Evolutionary conservation across 1,284 basidiomycete genomes (phyloP), one percentile per base, ranked within the genome.

Genomic region (Moesziomyces sp.): DNA sequence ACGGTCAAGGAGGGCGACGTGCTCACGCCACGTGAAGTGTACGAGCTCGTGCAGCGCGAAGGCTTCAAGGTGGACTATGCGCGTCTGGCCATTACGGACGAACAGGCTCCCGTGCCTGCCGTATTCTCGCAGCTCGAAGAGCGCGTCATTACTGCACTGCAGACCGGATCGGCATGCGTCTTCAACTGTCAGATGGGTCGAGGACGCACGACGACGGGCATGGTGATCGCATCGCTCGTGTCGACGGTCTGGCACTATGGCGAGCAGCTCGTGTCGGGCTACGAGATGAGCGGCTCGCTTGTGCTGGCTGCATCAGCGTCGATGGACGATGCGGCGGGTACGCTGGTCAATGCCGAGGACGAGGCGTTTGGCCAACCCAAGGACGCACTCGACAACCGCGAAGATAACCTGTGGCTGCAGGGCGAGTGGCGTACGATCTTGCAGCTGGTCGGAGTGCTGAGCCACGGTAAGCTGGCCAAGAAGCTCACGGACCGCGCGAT

Each of bases 391-490:
- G 83, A 84, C 59, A 78, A 80, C 16, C 73, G 82, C 21, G 83
- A 85, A 42, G 78, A 83, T 13, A 82, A 85, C 44, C 78, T 85
- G 13, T 83, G 77, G 55, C 62, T 83, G 24, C 43, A 79, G 91
- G 96, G 96, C 51, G 96, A 99, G 83, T 99, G 97, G 87, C 97
- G 97, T 86, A 93, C 91, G 3, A 97, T 99, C 64, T 86, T 99
- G 46, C 94, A 97, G 78, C 90, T 99, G 48, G 92, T 97, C 49
- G 91, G 92, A 16, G 92, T 97, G 5, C 88, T 97, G 91, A 91
- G 91, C 14, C 89, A 92, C 76, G 93, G 93, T 23, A 94, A 94
- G 86, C 87, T 92, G 19, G 97, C 97, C n/a, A 99, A 99, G 85
- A 89, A 90, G 49, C 84, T 99, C 62, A 91, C 94, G 0, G 97